These are phyloP conservation scores for Paulownia fortunei DNA, from an alignment of 257 asterid genomes.

Conservation along the genomic window DNA sequence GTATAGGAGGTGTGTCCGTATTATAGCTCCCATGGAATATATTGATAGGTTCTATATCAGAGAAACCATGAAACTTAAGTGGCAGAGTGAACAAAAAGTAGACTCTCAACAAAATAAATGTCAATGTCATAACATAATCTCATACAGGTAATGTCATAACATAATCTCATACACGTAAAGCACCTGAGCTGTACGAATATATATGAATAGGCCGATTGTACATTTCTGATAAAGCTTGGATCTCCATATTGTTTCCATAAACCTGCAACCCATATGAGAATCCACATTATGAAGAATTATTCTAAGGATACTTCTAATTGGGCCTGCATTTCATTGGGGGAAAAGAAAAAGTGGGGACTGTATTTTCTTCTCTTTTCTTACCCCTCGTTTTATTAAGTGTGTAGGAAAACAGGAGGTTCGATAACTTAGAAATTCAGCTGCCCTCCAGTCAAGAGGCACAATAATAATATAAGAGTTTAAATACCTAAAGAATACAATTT, in stretches of 20 bases:
- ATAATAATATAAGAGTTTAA: too few relatives aligned
- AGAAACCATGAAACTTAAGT: constrained; percentile 26
- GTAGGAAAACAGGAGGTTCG: neutral
- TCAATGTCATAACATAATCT: neutral
- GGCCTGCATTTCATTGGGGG: neutral
- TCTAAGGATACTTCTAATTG: neutral
- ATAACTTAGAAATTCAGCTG: neutral
- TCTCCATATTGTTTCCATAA: constrained; percentile 93
- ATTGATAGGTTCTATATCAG: constrained; percentile 86
- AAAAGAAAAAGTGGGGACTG: too few relatives aligned
- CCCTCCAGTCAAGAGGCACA: neutral
- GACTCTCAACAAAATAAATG: neutral
- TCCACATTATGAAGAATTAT: neutral
- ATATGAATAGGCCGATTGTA: constrained; percentile 98
- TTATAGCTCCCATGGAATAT: constrained; percentile 90
- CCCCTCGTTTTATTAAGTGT: neutral
- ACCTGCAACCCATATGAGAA: constrained; percentile 55
- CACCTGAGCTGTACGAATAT: constrained; percentile 95
- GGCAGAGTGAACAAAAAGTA: constrained; percentile 27
- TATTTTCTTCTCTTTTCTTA: neutral
- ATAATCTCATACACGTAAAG: constrained; percentile 23
- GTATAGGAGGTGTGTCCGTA: constrained; percentile 88
- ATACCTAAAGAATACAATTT: too few relatives aligned
- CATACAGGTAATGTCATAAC: neutral
- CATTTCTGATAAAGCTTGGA: constrained; percentile 95